phyloP scores from a whole-genome alignment of 176 grass and related monocot genomes.

The Carex kokanica region DNA sequence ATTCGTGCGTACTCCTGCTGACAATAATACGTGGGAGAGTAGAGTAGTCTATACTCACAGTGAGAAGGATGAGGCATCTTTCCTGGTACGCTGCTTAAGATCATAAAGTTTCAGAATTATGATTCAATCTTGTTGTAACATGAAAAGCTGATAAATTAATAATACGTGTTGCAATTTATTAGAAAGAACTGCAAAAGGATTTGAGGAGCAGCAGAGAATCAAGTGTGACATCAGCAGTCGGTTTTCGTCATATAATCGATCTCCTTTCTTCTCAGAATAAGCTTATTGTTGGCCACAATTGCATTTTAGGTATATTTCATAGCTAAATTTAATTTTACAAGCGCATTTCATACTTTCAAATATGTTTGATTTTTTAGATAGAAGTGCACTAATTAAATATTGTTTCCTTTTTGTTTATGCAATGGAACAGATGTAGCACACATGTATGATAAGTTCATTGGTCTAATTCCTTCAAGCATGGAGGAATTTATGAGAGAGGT shows the following conservation, averaged over 20 bases:
- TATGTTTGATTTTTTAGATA: not conserved
- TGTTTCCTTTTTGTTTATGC: slow-evolving; percentile 28
- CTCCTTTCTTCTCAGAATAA: slow-evolving; percentile 83
- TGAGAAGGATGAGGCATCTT: slow-evolving; percentile 49
- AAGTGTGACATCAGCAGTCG: slow-evolving; percentile 62
- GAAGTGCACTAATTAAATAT: not conserved
- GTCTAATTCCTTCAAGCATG: slow-evolving; percentile 76
- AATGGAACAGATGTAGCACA: slow-evolving; percentile 75
- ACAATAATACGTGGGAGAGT: slow-evolving; percentile 45
- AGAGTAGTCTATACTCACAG: slow-evolving; percentile 69
- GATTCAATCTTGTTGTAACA: slow-evolving; percentile 5
- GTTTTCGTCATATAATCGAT: slow-evolving; percentile 86
- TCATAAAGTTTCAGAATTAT: slow-evolving; percentile 9
- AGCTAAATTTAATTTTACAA: not conserved
- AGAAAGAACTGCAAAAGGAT: slow-evolving; percentile 78
- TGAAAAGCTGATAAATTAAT: slow-evolving; percentile 1
- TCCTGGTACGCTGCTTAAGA: slow-evolving; percentile 52
- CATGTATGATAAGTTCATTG: slow-evolving; percentile 82
- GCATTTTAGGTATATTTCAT: slow-evolving; percentile 64
- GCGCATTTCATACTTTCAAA: not conserved
- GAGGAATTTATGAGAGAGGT: slow-evolving; percentile 51
- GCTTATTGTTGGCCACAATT: slow-evolving; percentile 91
- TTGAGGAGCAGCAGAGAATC: slow-evolving; percentile 47
- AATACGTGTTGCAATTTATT: slow-evolving; percentile 22
- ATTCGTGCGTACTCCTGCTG: slow-evolving; percentile 52